phyloP scores from a whole-genome alignment of 106 monocot species.

The Allium cepa region DNA sequence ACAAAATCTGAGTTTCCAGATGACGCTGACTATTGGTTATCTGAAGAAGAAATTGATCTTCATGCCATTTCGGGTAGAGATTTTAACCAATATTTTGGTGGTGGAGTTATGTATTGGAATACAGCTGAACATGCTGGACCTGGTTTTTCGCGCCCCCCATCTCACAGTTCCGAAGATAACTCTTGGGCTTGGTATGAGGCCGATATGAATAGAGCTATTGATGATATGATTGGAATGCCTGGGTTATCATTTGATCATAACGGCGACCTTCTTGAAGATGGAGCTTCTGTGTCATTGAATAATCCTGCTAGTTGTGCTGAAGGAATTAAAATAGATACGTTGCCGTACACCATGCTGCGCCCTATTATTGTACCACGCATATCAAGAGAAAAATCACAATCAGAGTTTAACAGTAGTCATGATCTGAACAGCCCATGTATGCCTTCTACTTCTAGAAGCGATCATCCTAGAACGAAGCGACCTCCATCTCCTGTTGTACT shows the following conservation, averaged over 20 bases:
- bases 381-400: slow-evolving; percentile 67
- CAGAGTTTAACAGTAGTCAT: slow-evolving; percentile 64
- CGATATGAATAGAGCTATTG: slow-evolving; percentile 84
- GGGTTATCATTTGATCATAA: slow-evolving; percentile 63
- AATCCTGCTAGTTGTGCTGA: slow-evolving; percentile 38
- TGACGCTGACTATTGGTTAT: slow-evolving; percentile 82
- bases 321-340: slow-evolving; percentile 64
- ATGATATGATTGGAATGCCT: slow-evolving; percentile 81
- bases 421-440: slow-evolving; percentile 79
- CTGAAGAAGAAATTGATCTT: slow-evolving; percentile 86
- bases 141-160: slow-evolving; percentile 82
- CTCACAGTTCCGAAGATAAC: slow-evolving; percentile 93
- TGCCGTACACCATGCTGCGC: slow-evolving; percentile 71
- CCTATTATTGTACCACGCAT: slow-evolving; percentile 84
- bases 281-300: slow-evolving; percentile 29
- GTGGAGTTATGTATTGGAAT: slow-evolving; percentile 99
- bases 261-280: slow-evolving; percentile 34
- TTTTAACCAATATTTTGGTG: slow-evolving; percentile 96
- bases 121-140: slow-evolving; percentile 75
- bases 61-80: slow-evolving; percentile 51
- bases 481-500: slow-evolving; percentile 97
- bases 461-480: slow-evolving; percentile 54
- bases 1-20: slow-evolving; percentile 32
- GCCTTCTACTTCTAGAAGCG: slow-evolving; percentile 50
- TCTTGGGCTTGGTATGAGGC: slow-evolving; percentile 98